A percentile compares a stretch with the other conserved stretches of the same genome.
phyloP scores from a whole-genome alignment of 495 filamentous ascomycete species.

The Daldinia concentrica region DNA sequence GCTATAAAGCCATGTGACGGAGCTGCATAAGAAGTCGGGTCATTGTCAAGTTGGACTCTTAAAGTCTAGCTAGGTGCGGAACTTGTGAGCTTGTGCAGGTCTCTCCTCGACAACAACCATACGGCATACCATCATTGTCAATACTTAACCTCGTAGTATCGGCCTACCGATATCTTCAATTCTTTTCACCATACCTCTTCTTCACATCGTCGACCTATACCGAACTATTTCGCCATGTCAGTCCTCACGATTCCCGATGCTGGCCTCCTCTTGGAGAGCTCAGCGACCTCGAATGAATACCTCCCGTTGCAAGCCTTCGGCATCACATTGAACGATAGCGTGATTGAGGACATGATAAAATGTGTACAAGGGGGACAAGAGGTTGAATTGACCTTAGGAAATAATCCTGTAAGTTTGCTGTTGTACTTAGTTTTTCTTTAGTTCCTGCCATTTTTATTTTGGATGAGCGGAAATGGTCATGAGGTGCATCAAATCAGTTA shows the following conservation, averaged over 20 bases:
- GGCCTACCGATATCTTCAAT: slow-evolving; percentile 8
- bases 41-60: slow-evolving; percentile 48
- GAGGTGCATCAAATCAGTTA: neutral
- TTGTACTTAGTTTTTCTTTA: slow-evolving; percentile 21
- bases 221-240: slow-evolving; percentile 38
- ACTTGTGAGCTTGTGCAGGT: slow-evolving; percentile 45
- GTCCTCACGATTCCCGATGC: slow-evolving; percentile 53
- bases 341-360: slow-evolving; percentile 76
- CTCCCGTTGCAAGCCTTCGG: slow-evolving; percentile 66
- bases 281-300: slow-evolving; percentile 45
- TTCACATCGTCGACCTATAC: slow-evolving; percentile 15
- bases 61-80: slow-evolving; percentile 49
- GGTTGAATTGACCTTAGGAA: slow-evolving; percentile 66
- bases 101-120: slow-evolving; percentile 33
- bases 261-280: slow-evolving; percentile 58
- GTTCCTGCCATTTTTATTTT: slow-evolving; percentile 22
- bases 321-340: slow-evolving; percentile 69
- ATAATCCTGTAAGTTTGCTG: slow-evolving; percentile 61
- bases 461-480: slow-evolving; percentile 31
- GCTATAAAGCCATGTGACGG: slow-evolving; percentile 45
- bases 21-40: slow-evolving; percentile 49
- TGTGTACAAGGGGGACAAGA: slow-evolving; percentile 70
- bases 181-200: slow-evolving; percentile 7
- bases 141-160: slow-evolving; percentile 15
- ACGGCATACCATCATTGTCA: slow-evolving; percentile 24